phyloP scores from a whole-genome alignment of 352 stramenopile genomes.

The Globisporangium barbulae region DNA sequence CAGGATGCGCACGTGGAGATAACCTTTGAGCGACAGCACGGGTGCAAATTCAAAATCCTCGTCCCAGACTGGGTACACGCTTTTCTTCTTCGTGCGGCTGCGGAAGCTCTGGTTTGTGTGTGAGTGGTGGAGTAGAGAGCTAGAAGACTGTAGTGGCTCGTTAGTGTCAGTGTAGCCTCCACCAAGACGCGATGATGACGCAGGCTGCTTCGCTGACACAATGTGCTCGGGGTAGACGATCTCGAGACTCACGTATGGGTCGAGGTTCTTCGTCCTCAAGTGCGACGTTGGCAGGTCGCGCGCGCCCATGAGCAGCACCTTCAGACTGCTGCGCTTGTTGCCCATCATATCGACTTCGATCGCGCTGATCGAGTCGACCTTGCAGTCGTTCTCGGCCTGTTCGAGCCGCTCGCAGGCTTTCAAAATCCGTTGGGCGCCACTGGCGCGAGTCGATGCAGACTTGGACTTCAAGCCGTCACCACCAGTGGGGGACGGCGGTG shows the following conservation, averaged over 20 bases:
- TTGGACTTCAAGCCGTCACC: not conserved
- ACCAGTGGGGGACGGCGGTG: conserved; percentile 14
- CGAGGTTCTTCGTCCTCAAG: conserved; percentile 66
- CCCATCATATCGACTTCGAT: conserved; percentile 67
- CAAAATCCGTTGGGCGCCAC: conserved; percentile 42
- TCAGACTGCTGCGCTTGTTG: conserved; percentile 48
- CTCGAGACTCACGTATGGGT: conserved; percentile 63
- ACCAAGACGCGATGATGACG: not conserved
- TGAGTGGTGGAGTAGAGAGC: not conserved
- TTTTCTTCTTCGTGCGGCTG: conserved; percentile 70
- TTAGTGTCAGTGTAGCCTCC: not conserved
- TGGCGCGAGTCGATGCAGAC: conserved; percentile 15
- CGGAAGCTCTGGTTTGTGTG: conserved; percentile 28
- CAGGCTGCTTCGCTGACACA: conserved; percentile 11
- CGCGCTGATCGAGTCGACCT: conserved; percentile 39
- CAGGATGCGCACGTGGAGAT: conserved; percentile 57
- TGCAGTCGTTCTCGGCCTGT: conserved; percentile 34
- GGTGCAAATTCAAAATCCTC: conserved; percentile 69
- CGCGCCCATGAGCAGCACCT: conserved; percentile 45
- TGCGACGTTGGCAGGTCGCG: conserved; percentile 59
- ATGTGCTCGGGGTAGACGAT: conserved; percentile 56
- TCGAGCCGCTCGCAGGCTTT: conserved; percentile 60
- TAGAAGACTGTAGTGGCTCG: not conserved
- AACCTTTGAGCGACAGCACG: conserved; percentile 62
- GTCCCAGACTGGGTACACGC: conserved; percentile 75